Conservation (phyloP, 2,329 filamentous ascomycete genomes). For the Nigrospora osmanthi region DNA sequence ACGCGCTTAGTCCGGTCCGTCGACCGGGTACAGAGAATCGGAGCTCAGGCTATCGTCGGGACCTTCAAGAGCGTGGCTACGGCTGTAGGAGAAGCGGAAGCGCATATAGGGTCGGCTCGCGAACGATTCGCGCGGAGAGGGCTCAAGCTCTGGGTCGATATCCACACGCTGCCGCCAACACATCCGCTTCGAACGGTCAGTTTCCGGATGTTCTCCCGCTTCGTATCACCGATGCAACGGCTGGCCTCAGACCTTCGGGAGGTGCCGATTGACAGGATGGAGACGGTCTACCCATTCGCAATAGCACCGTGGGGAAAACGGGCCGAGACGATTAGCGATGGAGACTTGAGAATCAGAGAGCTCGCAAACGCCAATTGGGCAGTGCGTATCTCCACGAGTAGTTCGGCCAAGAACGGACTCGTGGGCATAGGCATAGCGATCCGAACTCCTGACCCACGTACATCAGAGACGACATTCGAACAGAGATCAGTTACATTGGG, state of each 20-base stretch:
- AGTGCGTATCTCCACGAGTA: neutral
- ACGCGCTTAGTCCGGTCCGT: neutral
- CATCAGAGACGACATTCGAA: neutral
- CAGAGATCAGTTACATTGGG: neutral
- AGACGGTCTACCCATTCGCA: slow-evolving; percentile 4
- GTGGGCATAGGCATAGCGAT: slow-evolving; percentile 1
- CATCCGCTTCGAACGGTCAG: slow-evolving; percentile 8
- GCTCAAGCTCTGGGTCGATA: slow-evolving; percentile 9
- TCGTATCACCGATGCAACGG: slow-evolving; percentile 6
- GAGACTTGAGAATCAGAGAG: neutral
- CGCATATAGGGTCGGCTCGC: slow-evolving; percentile 7
- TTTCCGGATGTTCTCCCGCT: slow-evolving; percentile 4
- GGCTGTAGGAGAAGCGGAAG: slow-evolving; percentile 12
- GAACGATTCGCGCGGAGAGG: slow-evolving; percentile 6
- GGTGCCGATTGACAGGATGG: slow-evolving; percentile 2
- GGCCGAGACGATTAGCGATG: neutral
- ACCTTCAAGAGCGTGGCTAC: slow-evolving; percentile 12
- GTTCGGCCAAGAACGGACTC: neutral
- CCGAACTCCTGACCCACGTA: neutral
- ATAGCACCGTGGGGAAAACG: neutral
- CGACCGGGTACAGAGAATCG: slow-evolving; percentile 8
- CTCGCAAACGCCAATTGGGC: neutral
- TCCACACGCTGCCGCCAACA: slow-evolving; percentile 9
- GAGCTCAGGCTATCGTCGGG: slow-evolving; percentile 11
- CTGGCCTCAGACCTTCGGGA: slow-evolving; percentile 2